These are phyloP conservation scores for Calonectria pseudoturangicola DNA, from an alignment of 2,329 filamentous ascomycete genomes.

Conservation along the genomic window DNA sequence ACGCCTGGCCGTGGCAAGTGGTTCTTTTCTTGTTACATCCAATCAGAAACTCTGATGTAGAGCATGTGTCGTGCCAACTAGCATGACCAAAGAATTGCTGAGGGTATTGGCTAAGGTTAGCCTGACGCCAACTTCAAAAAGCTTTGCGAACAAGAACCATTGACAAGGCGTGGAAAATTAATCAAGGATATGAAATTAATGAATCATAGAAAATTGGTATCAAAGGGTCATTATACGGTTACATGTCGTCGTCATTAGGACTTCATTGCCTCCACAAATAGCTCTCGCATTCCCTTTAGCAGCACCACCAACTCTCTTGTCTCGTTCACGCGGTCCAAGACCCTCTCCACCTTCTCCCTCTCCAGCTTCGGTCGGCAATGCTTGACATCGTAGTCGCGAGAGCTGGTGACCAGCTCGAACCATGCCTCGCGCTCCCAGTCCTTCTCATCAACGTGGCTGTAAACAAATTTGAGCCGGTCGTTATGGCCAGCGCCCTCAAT, in stretches of 20 bases:
- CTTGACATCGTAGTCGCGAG: conserved; percentile 88
- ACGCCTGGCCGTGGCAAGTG: too few species aligned
- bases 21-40: too few species aligned
- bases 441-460: conserved; percentile 88
- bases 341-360: conserved; percentile 83
- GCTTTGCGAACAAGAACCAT: neutral
- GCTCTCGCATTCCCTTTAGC: conserved; percentile 87
- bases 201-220: conserved; percentile 27
- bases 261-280: conserved; percentile 82
- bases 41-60: too few species aligned
- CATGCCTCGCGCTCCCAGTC: conserved; percentile 93
- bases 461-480: conserved; percentile 93
- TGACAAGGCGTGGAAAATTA: neutral
- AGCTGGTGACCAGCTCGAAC: conserved; percentile 91
- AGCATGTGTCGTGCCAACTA: too few species aligned
- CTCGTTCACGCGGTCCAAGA: conserved; percentile 89
- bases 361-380: conserved; percentile 90
- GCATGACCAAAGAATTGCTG: too few species aligned
- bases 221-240: conserved; percentile 38
- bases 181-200: neutral
- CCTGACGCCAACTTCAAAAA: neutral
- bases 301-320: conserved; percentile 81
- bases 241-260: conserved; percentile 58
- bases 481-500: conserved; percentile 92
- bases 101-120: neutral